Evolutionary conservation across 2,329 filamentous ascomycete species (phyloP).

Genomic region (Xylaria sp.): DNA sequence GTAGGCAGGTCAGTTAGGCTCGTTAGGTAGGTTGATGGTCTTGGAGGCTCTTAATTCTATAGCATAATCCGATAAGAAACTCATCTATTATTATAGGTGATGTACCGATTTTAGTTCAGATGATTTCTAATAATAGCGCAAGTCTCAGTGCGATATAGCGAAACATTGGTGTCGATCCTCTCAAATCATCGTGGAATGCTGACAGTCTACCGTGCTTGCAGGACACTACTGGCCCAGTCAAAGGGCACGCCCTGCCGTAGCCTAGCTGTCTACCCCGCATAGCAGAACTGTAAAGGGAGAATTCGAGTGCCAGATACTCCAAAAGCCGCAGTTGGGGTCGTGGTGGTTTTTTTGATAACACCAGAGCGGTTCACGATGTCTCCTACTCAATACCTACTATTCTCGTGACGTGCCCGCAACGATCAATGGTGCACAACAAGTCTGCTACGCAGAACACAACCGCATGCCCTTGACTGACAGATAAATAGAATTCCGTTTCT

Average conservation of each 20-base stretch:
- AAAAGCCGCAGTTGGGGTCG: constrained; percentile 9
- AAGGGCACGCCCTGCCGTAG: not conserved
- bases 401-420: not conserved
- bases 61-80: constrained; percentile 17
- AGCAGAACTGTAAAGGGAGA: constrained; percentile 6
- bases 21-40: not conserved
- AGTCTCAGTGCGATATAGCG: no score
- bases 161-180: constrained; percentile 3
- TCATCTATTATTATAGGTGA: not conserved
- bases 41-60: constrained; percentile 9
- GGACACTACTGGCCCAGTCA: constrained; percentile 1
- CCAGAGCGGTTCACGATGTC: not conserved
- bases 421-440: constrained; percentile 4
- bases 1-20: no score
- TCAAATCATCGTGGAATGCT: constrained; percentile 12
- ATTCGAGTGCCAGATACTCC: constrained; percentile 14
- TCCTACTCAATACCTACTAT: not conserved
- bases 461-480: not conserved
- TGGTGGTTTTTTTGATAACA: no score
- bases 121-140: constrained; percentile 24
- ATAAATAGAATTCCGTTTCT: not conserved
- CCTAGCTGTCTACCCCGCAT: constrained; percentile 12
- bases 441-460: constrained; percentile 22
- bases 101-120: not conserved
- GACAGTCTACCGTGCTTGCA: not conserved